Base-by-base conservation (phyloP, 2,329 filamentous ascomycete species). In the Pestalotiopsis sp. region DNA sequence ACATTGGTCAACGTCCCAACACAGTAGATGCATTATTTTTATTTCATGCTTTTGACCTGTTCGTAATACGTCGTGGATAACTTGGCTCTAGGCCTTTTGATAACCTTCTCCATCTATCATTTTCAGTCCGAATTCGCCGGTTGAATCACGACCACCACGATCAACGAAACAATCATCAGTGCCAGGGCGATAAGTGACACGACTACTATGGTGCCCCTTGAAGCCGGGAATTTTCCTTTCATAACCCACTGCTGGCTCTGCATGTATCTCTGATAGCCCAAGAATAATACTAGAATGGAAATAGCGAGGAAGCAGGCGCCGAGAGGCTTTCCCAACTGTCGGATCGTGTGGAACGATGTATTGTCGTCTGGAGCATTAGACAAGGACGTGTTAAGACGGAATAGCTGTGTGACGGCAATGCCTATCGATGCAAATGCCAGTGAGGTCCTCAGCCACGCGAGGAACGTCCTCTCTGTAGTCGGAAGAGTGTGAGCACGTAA, bases 361-460 rank as follows among this genome's bases (percentile, higher is more conserved):
- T 81, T 75, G 56, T 81, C 77, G 25, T 76, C 73, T 70, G 71
- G 27, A 72, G 76, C 79, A 52, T 77, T 74, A 25, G 81, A 76
- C 56, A 92, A 82, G 9, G 89, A 86, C 0, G 90, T 92, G 82
- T 95, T 95, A 68, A 96, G 89, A 31, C 93, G 91, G 82, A 96
- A 95, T 62, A 96, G 88, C 78, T 96, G 93, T 1, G 93, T 95
- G 56, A 96, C 88, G 58, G 92, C 93, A 69, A 96, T 92, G 68
- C 93, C 93, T 73, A 96, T 95, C 41, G 88, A 92, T 12, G 93
- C 92, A 76, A 96, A 96, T 27, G 92, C 90, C 45, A 96, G 86
- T 2, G 92, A 94, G 2, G 93, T 96, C 66, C 93, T 88, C 58
- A 96, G 86, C 93, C 93, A 96, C 67, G 93, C 93, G 39, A 96